These are phyloP conservation scores for Candida tropicalis DNA, from an alignment of 1,139 yeast genomes.

Conservation along the genomic window DNA sequence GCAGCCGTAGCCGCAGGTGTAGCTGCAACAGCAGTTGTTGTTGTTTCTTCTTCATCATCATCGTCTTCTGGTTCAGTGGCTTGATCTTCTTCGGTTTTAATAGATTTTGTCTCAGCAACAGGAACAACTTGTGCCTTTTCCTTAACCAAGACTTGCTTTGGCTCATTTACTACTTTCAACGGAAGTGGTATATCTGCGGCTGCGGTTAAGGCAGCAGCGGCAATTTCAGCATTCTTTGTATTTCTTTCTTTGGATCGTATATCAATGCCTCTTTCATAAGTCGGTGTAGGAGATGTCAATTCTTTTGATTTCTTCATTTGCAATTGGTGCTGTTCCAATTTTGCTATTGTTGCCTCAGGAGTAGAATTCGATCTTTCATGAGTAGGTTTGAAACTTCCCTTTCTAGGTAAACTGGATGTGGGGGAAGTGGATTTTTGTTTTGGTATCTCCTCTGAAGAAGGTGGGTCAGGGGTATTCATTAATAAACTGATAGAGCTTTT, in stretches of 20 bases:
- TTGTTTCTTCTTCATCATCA: constrained; percentile 15
- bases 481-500: constrained; percentile 17
- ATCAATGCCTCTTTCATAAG: constrained; percentile 45
- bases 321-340: constrained; percentile 2
- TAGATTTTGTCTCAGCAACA: constrained; percentile 6
- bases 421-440: constrained; percentile 15
- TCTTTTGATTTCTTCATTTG: constrained; percentile 3
- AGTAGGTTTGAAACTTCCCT: constrained; percentile 19
- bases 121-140: constrained; percentile 8
- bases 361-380: constrained; percentile 31
- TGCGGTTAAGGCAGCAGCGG: constrained; percentile 73
- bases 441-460: neutral
- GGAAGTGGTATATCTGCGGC: constrained; percentile 72
- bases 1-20: no score
- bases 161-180: constrained; percentile 20
- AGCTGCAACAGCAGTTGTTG: no score
- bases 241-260: constrained; percentile 39
- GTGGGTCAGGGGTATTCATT: constrained; percentile 15
- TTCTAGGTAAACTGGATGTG: constrained; percentile 12
- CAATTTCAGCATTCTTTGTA: constrained; percentile 57
- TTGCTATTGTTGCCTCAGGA: constrained; percentile 19
- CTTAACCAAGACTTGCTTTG: constrained; percentile 7
- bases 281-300: constrained; percentile 13
- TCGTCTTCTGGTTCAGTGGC: constrained; percentile 24
- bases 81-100: constrained; percentile 15